Percentiles rank a stretch among this genome's conserved stretches.
Conservation (phyloP, 2,329 filamentous ascomycete species). For the Aspergillus sp. region DNA sequence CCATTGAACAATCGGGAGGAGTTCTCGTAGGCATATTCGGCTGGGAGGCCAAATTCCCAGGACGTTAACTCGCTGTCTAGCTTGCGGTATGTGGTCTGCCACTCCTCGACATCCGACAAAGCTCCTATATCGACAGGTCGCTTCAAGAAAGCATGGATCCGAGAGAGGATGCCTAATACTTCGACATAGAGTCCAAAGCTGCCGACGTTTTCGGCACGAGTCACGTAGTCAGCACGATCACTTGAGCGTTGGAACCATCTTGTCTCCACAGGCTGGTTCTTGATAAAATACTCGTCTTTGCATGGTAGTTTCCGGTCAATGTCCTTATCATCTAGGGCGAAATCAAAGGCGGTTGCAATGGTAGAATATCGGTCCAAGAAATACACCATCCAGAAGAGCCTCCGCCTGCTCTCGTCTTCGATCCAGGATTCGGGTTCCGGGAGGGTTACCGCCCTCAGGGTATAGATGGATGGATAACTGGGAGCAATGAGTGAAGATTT, state of each 20-base stretch:
- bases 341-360: slow-evolving; percentile 87
- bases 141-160: slow-evolving; percentile 86
- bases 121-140: slow-evolving; percentile 86
- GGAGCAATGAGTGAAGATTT: slow-evolving; percentile 78
- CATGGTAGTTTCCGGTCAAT: slow-evolving; percentile 86
- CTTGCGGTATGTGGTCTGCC: slow-evolving; percentile 84
- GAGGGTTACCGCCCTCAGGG: slow-evolving; percentile 78
- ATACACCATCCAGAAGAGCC: slow-evolving; percentile 94
- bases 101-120: slow-evolving; percentile 79
- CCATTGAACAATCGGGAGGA: slow-evolving; percentile 74
- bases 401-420: slow-evolving; percentile 80
- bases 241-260: slow-evolving; percentile 69
- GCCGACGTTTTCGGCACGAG: slow-evolving; percentile 77
- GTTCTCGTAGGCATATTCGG: slow-evolving; percentile 72
- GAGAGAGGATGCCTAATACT: slow-evolving; percentile 80
- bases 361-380: slow-evolving; percentile 87
- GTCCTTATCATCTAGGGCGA: slow-evolving; percentile 83
- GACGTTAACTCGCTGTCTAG: slow-evolving; percentile 76
- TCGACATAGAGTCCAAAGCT: slow-evolving; percentile 90
- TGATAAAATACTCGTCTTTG: slow-evolving; percentile 80
- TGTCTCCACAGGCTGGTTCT: slow-evolving; percentile 81
- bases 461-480: slow-evolving; percentile 83
- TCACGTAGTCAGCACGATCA: slow-evolving; percentile 61
- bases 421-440: slow-evolving; percentile 83
- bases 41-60: slow-evolving; percentile 82